phyloP scores from a whole-genome alignment of 768 basidiomycete species.

The Boletales sp. region DNA sequence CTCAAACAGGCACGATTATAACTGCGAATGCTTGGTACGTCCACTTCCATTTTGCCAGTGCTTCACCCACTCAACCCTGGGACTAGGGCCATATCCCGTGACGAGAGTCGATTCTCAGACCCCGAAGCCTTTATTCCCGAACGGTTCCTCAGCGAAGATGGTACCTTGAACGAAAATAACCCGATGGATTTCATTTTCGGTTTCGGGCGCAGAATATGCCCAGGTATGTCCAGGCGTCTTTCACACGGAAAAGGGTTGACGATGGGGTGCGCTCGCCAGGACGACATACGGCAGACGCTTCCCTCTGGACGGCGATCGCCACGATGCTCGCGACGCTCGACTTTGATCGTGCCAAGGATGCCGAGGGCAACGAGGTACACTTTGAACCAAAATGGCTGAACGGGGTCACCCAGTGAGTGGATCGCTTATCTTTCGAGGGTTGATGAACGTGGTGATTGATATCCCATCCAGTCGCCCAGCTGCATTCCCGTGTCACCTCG shows the following conservation, averaged over 20 bases:
- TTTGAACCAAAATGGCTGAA: constrained; percentile 2
- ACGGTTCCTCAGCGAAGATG: constrained; percentile 7
- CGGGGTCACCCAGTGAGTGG: constrained; percentile 7
- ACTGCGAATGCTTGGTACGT: constrained; percentile 12
- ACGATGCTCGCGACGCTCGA: constrained; percentile 14
- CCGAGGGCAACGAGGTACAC: neutral
- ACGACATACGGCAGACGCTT: constrained; percentile 1
- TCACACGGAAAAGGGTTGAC: neutral
- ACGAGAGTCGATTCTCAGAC: constrained; percentile 5
- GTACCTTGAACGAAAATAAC: constrained; percentile 6
- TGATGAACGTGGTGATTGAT: no score
- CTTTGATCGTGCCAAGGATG: neutral
- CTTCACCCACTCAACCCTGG: neutral
- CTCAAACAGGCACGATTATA: constrained; percentile 8
- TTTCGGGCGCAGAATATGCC: constrained; percentile 12
- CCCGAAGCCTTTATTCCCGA: constrained; percentile 6
- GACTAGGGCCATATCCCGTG: constrained; percentile 7
- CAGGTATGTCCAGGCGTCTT: neutral
- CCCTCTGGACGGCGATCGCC: constrained; percentile 5
- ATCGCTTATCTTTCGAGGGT: neutral
- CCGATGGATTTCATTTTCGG: constrained; percentile 9
- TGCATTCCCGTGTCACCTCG: constrained; percentile 8
- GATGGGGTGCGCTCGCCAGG: neutral
- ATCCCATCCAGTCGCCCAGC: constrained; percentile 4
- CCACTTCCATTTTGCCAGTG: neutral